A percentile compares a stretch with the other conserved stretches of the same genome.
phyloP scores from a whole-genome alignment of 108 stramenopile genomes.

The Skeletonema costatum region DNA sequence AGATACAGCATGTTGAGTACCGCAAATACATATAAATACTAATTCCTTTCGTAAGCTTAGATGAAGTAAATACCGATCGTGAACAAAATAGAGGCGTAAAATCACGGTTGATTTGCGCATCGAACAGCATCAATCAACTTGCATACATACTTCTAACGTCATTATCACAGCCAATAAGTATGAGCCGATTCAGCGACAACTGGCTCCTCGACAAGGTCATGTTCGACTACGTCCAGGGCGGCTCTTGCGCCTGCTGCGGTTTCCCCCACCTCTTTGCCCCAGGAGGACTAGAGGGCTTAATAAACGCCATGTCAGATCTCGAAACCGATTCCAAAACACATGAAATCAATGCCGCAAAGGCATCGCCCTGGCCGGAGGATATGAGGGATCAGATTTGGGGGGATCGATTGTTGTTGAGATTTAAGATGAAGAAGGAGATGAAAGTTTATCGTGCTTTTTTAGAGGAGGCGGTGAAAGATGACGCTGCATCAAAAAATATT shows the following conservation, averaged over 20 bases:
- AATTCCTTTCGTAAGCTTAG: too few species aligned
- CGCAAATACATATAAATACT: too few species aligned
- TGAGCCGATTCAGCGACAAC: conserved; percentile 81
- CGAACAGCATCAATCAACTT: too few species aligned
- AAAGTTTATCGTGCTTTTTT: conserved; percentile 59
- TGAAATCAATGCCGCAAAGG: conserved; percentile 65
- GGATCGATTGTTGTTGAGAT: conserved; percentile 78
- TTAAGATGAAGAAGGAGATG: conserved; percentile 83
- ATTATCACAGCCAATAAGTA: conserved; percentile 20
- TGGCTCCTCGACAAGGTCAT: conserved; percentile 87
- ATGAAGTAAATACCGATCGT: too few species aligned
- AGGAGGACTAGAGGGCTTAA: conserved; percentile 69
- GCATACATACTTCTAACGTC: neutral
- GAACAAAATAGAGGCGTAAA: too few species aligned
- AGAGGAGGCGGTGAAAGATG: conserved; percentile 28
- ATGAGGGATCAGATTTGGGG: conserved; percentile 87
- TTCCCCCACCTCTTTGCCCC: conserved; percentile 64
- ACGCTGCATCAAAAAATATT: neutral
- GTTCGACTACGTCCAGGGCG: conserved; percentile 83
- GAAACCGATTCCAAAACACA: conserved; percentile 77
- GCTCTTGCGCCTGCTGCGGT: conserved; percentile 83
- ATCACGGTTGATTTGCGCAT: too few species aligned
- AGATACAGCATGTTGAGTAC: too few species aligned
- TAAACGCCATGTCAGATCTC: conserved; percentile 78
- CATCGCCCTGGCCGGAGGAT: conserved; percentile 76